Conservation (phyloP, 768 basidiomycete genomes). For the Saitozyma podzolica region DNA sequence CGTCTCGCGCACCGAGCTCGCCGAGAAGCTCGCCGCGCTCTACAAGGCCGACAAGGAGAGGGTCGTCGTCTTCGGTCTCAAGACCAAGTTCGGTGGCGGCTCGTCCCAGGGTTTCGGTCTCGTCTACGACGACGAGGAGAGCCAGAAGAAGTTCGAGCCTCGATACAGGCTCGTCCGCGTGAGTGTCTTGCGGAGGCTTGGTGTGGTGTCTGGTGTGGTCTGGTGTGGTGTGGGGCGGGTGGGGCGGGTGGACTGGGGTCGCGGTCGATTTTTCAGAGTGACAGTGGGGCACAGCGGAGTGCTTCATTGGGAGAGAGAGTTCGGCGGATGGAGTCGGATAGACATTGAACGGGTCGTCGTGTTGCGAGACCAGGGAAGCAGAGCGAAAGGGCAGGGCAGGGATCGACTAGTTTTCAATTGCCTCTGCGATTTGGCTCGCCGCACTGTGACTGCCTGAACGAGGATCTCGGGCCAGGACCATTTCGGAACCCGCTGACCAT, state of each 20-base stretch:
- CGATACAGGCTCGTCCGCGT: conserved; percentile 92
- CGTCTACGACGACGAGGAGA: conserved; percentile 93
- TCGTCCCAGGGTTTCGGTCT: conserved; percentile 94
- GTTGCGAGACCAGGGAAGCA: no score
- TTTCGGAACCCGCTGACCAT: background rate
- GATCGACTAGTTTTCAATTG: background rate
- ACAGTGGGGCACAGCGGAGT: no score
- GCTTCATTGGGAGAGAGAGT: no score
- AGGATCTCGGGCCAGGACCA: background rate
- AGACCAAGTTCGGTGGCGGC: conserved; percentile 96
- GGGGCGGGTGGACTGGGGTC: no score
- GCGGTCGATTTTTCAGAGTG: no score
- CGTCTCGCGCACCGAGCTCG: conserved; percentile 86
- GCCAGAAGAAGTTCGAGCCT: conserved; percentile 97
- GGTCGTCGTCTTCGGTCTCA: conserved; percentile 89
- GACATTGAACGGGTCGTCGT: no score
- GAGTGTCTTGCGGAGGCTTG: conserved; percentile 52
- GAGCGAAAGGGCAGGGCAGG: no score
- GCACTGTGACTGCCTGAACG: background rate
- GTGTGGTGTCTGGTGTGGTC: no score
- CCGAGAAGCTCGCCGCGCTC: conserved; percentile 83
- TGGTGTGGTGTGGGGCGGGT: no score
- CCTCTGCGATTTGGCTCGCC: background rate
- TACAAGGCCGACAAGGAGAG: conserved; percentile 92
- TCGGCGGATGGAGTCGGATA: no score